These are phyloP conservation scores for Mrakia frigida DNA, from an alignment of 768 basidiomycete genomes.

Conservation along the genomic window DNA sequence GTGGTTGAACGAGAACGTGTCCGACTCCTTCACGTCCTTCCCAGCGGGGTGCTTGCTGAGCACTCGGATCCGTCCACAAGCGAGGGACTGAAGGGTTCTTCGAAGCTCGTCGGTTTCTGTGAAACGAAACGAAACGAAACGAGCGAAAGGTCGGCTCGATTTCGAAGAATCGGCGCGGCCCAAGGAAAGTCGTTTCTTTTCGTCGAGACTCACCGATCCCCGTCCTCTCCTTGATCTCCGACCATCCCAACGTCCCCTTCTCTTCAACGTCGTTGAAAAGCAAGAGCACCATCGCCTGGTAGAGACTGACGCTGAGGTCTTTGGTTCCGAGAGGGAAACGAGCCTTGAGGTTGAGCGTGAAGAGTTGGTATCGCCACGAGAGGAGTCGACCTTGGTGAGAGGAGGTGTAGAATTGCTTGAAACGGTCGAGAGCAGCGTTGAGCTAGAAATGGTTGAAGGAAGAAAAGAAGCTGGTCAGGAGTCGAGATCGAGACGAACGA, in stretches of 20 bases:
- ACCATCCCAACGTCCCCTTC: slow-evolving; percentile 54
- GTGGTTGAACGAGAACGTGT: slow-evolving; percentile 74
- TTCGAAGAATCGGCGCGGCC: background rate
- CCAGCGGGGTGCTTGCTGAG: slow-evolving; percentile 72
- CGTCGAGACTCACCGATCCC: slow-evolving; percentile 59
- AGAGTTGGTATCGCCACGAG: slow-evolving; percentile 81
- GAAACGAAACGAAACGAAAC: background rate
- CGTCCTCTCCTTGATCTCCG: slow-evolving; percentile 62
- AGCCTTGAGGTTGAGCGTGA: slow-evolving; percentile 69
- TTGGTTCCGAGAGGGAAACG: slow-evolving; percentile 60
- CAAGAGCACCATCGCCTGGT: slow-evolving; percentile 79
- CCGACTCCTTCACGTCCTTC: slow-evolving; percentile 64
- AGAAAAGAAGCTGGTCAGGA: slow-evolving; percentile 5
- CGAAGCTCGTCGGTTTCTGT: slow-evolving; percentile 54
- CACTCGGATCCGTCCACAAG: slow-evolving; percentile 84
- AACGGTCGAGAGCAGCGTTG: slow-evolving; percentile 51
- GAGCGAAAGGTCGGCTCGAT: too few relatives aligned
- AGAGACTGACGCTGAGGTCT: slow-evolving; percentile 84
- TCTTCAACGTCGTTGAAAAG: slow-evolving; percentile 66
- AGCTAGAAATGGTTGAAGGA: slow-evolving; percentile 15
- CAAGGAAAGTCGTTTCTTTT: too few relatives aligned
- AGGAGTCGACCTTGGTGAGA: slow-evolving; percentile 73
- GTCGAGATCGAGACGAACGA: background rate
- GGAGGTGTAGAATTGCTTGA: slow-evolving; percentile 64
- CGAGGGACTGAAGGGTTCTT: slow-evolving; percentile 85